Conservation (phyloP, 805 yeast species). For the Nakazawaea wickerhamii region DNA sequence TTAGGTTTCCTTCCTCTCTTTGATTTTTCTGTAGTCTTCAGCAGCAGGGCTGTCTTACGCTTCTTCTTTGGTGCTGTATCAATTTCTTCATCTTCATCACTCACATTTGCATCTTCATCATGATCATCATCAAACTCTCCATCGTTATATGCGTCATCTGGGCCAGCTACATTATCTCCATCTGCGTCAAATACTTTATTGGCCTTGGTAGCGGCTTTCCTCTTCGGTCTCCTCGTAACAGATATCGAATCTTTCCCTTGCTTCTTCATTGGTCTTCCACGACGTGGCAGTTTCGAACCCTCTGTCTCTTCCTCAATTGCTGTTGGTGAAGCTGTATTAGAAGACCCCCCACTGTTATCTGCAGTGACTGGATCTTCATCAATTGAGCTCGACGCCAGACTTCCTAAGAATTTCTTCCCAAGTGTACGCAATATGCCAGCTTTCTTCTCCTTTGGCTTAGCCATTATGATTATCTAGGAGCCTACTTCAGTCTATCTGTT, state of each 20-base stretch:
- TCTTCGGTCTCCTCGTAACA: not conserved
- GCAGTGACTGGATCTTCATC: too few relatives aligned
- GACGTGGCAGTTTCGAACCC: not conserved
- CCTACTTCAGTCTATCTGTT: too few relatives aligned
- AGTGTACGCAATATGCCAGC: too few relatives aligned
- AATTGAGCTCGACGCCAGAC: too few relatives aligned
- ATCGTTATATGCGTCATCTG: constrained; percentile 1
- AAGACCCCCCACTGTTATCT: too few relatives aligned
- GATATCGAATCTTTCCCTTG: not conserved
- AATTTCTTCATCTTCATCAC: constrained; percentile 4
- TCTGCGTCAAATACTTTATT: not conserved
- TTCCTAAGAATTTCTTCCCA: too few relatives aligned
- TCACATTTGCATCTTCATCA: constrained; percentile 9
- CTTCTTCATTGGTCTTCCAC: not conserved
- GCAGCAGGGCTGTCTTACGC: not conserved
- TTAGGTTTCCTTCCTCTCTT: constrained; percentile 4
- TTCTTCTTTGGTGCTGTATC: constrained; percentile 10
- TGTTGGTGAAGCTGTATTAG: too few relatives aligned
- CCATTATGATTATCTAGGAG: too few relatives aligned
- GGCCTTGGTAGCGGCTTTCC: not conserved
- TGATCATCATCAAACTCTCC: not conserved
- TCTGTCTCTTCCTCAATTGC: too few relatives aligned
- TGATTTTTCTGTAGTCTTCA: not conserved
- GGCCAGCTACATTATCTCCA: not conserved
- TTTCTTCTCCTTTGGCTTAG: too few relatives aligned